Conservation (phyloP, 2,329 filamentous ascomycete genomes). For the Neonectria ditissima region DNA sequence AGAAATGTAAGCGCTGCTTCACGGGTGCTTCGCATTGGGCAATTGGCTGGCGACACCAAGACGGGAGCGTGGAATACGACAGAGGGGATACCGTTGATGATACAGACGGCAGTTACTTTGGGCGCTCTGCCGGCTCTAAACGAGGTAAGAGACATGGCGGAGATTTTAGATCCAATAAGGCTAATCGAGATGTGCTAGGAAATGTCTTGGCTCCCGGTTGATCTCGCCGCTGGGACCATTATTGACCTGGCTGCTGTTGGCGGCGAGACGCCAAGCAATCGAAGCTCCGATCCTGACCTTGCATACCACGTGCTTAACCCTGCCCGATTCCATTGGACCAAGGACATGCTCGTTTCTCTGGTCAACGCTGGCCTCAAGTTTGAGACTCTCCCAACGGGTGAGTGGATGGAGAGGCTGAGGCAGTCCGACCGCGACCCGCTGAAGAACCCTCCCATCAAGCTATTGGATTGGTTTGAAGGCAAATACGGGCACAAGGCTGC, state of each 20-base stretch:
- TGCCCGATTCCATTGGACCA: constrained; percentile 59
- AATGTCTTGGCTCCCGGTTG: constrained; percentile 41
- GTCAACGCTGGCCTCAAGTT: constrained; percentile 57
- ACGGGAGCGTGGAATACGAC: constrained; percentile 63
- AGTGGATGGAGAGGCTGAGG: constrained; percentile 59
- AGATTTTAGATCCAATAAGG: fast-evolving
- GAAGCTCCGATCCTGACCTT: constrained; percentile 23
- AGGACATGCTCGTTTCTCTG: constrained; percentile 63
- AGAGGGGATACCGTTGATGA: constrained; percentile 65
- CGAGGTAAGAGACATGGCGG: constrained; percentile 46
- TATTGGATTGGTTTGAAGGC: constrained; percentile 62
- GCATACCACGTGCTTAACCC: constrained; percentile 41
- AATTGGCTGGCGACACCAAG: constrained; percentile 61
- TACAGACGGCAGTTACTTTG: constrained; percentile 59
- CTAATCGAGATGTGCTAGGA: constrained; percentile 22
- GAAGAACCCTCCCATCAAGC: constrained; percentile 63
- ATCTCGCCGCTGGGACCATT: constrained; percentile 31
- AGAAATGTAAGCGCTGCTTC: constrained; percentile 34
- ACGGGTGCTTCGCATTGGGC: constrained; percentile 60
- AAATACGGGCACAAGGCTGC: constrained; percentile 41
- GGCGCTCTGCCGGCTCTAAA: constrained; percentile 60
- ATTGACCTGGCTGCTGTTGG: constrained; percentile 31
- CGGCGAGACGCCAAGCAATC: neutral
- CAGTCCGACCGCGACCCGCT: constrained; percentile 57
- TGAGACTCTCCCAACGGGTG: constrained; percentile 54